These are phyloP conservation scores for Talaromyces funiculosus DNA, from an alignment of 2,329 filamentous ascomycete species.

Conservation along the genomic window DNA sequence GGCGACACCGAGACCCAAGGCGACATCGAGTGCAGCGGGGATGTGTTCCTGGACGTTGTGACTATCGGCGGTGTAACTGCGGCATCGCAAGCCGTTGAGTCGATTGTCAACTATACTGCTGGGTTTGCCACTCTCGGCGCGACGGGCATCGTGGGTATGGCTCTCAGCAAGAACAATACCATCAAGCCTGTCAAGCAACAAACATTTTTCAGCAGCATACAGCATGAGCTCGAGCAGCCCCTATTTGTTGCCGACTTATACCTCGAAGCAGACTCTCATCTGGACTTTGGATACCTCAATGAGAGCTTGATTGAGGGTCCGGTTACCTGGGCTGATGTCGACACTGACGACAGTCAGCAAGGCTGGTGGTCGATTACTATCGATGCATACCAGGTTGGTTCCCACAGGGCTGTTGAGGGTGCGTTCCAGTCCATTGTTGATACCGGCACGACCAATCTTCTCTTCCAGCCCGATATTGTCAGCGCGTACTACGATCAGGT, in stretches of 20 bases:
- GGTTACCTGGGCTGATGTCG: constrained; percentile 34
- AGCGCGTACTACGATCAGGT: constrained; percentile 56
- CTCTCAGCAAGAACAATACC: constrained; percentile 60
- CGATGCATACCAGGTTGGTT: constrained; percentile 51
- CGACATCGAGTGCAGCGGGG: constrained; percentile 57
- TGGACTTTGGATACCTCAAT: constrained; percentile 71
- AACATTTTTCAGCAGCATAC: constrained; percentile 69
- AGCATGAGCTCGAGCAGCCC: constrained; percentile 54
- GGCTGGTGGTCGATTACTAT: constrained; percentile 67
- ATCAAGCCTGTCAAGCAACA: constrained; percentile 58
- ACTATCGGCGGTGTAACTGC: constrained; percentile 61
- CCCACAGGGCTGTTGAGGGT: constrained; percentile 30
- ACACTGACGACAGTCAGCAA: constrained; percentile 48
- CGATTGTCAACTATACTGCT: constrained; percentile 58
- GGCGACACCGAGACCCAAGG: constrained; percentile 57
- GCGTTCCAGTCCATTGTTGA: constrained; percentile 53
- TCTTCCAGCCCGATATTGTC: constrained; percentile 54
- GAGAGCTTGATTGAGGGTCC: constrained; percentile 54
- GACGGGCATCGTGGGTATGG: constrained; percentile 64
- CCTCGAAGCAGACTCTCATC: constrained; percentile 50
- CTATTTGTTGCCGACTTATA: constrained; percentile 67
- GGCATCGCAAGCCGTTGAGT: constrained; percentile 58
- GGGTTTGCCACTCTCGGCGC: constrained; percentile 54
- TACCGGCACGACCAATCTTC: constrained; percentile 63
- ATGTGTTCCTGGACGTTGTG: constrained; percentile 63